Conservation (phyloP, 768 basidiomycete species). For the Podaxis carcinomalis region DNA sequence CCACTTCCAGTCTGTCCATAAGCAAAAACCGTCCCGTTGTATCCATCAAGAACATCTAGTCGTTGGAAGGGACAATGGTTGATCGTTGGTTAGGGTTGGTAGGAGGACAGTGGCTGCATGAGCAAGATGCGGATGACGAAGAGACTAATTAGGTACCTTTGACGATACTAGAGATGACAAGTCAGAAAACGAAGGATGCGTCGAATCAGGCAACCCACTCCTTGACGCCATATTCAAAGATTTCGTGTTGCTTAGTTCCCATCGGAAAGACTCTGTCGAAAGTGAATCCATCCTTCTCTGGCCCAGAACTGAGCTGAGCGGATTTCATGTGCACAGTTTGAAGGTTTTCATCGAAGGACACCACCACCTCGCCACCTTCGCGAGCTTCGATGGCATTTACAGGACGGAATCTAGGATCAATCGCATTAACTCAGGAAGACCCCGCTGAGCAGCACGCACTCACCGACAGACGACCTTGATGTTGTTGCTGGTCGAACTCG, state of each 20-base stretch:
- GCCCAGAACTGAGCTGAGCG: constrained; percentile 64
- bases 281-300: constrained; percentile 96
- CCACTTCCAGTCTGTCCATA: constrained; percentile 87
- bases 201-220: constrained; percentile 54
- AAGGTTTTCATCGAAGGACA: constrained; percentile 82
- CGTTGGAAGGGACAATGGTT: neutral
- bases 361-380: constrained; percentile 87
- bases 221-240: constrained; percentile 98
- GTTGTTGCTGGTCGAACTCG: constrained; percentile 66
- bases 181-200: constrained; percentile 11
- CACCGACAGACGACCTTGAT: constrained; percentile 99
- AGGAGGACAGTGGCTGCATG: neutral
- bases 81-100: neutral
- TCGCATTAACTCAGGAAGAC: neutral
- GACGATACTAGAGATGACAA: constrained; percentile 60
- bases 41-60: constrained; percentile 94
- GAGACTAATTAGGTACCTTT: constrained; percentile 52
- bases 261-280: constrained; percentile 97
- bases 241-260: constrained; percentile 84
- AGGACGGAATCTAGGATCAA: constrained; percentile 76
- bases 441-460: constrained; percentile 25
- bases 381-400: constrained; percentile 87
- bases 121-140: neutral
- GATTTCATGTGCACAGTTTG: constrained; percentile 81
- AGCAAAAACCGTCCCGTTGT: constrained; percentile 94